Evolutionary conservation across 2,329 filamentous ascomycete species (phyloP), one percentile per base, ranked within the genome.

Genomic region (Talaromyces marneffei): DNA sequence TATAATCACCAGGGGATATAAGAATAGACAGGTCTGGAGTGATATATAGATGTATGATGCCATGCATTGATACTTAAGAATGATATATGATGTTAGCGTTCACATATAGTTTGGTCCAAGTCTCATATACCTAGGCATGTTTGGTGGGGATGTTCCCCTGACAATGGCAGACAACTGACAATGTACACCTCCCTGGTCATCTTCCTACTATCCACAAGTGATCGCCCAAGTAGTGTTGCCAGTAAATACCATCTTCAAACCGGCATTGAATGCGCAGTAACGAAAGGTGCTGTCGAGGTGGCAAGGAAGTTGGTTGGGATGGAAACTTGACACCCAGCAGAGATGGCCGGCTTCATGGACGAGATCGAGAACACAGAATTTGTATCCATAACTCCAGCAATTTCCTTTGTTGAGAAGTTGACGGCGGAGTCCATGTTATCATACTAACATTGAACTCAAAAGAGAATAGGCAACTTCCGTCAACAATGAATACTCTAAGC

Each of bases 271-370:
- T 63, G 69, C 61, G 25, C 71, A 71, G 65, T 72, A 55, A 62
- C 70, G 63, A 66, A 74, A 71, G 44, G 65, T 66, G 44, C 71
- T 64, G 6, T 73, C 70, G 27, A 72, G 67, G 60, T 67, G 60
- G 65, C 72, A 74, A 44, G 66, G 67, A 67, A 72, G 69, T 48
- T 69, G 69, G 23, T 70, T 20, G 31, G 69, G 67, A 68, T 75
- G 69, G 58, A 74, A 74, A 57, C 68, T 70, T 31, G 71, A 75
- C 35, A 74, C 69, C 72, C 72, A 75, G 12, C 58, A 55, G 2
- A 60, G 50, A 37, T 6, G 58, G 37, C 50, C 48, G 2, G 14
- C 31, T 12, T 55, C 37, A 29, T 60, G 48, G 4, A 46, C 35
- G 3, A 54, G 5, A 10, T 60, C 57, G n/a, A 60, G 1, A 8